A percentile compares a stretch with the other conserved stretches of the same genome.
Evolutionary conservation across 2,329 filamentous ascomycete species (phyloP).

Genomic region (Fusarium veterinarium): DNA sequence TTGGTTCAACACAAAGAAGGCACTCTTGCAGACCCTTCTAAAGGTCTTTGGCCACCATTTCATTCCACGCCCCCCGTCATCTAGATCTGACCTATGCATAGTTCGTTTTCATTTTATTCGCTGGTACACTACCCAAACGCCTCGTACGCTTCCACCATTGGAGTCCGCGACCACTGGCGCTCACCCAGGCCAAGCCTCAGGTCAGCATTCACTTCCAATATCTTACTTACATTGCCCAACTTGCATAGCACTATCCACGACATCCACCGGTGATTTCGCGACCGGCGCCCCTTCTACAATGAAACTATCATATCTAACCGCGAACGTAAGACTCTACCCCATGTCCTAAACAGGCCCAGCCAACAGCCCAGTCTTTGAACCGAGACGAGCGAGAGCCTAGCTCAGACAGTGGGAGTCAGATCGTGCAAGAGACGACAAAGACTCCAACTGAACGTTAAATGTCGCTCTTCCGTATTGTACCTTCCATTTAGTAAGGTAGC

Average conservation of each 20-base stretch:
- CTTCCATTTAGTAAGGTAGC: conserved; percentile 23
- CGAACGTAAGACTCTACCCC: conserved; percentile 15
- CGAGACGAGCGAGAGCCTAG: conserved; percentile 1
- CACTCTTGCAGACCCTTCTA: conserved; percentile 2
- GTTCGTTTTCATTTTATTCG: conserved; percentile 26
- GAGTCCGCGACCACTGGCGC: conserved; percentile 2
- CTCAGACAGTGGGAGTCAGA: conserved; percentile 4
- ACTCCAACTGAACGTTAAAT: not conserved
- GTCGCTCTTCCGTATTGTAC: conserved; percentile 16
- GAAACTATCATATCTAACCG: not conserved
- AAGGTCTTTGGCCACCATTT: conserved; percentile 7
- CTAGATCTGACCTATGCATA: conserved; percentile 25
- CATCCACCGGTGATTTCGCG: conserved; percentile 4
- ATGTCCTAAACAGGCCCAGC: conserved; percentile 24
- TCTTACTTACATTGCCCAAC: conserved; percentile 16
- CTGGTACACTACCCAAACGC: conserved; percentile 32
- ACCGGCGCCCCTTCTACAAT: not conserved
- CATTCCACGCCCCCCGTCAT: conserved; percentile 23
- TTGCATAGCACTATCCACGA: conserved; percentile 15
- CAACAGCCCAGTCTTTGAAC: conserved; percentile 16
- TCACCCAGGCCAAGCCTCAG: conserved; percentile 11
- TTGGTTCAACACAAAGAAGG: conserved; percentile 23
- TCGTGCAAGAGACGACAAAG: conserved; percentile 40
- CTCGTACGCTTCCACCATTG: conserved; percentile 31
- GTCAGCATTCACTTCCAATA: conserved; percentile 6